A percentile compares a stretch with the other conserved stretches of the same genome.
These are phyloP conservation scores for Viridothelium virens DNA, from an alignment of 495 filamentous ascomycete species.

Conservation along the genomic window DNA sequence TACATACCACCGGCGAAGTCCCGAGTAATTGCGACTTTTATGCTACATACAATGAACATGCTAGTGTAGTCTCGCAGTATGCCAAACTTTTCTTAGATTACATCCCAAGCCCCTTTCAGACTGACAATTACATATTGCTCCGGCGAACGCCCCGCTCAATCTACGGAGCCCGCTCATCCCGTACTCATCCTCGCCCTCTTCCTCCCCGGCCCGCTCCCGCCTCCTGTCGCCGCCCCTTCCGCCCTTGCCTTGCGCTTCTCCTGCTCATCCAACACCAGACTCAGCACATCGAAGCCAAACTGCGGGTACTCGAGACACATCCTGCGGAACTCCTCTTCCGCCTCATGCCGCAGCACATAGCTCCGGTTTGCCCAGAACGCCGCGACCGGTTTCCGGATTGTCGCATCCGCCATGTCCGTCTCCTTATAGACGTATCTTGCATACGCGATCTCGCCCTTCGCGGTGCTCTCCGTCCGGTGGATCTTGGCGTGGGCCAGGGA, in stretches of 20 bases:
- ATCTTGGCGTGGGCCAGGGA: slow-evolving; percentile 79
- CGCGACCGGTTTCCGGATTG: slow-evolving; percentile 76
- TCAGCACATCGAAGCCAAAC: slow-evolving; percentile 86
- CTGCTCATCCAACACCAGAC: slow-evolving; percentile 56
- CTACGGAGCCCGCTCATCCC: slow-evolving; percentile 9
- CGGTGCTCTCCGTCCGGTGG: slow-evolving; percentile 74
- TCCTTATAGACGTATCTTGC: slow-evolving; percentile 82
- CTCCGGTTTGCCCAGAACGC: slow-evolving; percentile 79
- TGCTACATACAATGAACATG: neutral
- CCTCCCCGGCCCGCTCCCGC: slow-evolving; percentile 33
- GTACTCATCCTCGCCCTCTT: slow-evolving; percentile 41
- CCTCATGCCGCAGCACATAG: slow-evolving; percentile 73
- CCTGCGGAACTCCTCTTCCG: slow-evolving; percentile 68
- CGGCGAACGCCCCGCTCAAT: neutral
- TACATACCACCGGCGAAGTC: neutral
- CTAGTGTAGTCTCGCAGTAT: neutral
- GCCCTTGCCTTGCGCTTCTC: slow-evolving; percentile 46
- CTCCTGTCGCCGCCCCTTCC: slow-evolving; percentile 26
- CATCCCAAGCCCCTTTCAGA: neutral
- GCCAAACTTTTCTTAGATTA: neutral
- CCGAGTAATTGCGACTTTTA: no score
- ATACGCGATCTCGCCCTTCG: slow-evolving; percentile 80
- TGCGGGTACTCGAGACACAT: slow-evolving; percentile 85
- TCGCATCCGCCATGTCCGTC: slow-evolving; percentile 57
- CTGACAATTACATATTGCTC: neutral